Evolutionary conservation across 306 rosid species (phyloP), one percentile per base, ranked within the genome.

Genomic region (Trifolium pratense): DNA sequence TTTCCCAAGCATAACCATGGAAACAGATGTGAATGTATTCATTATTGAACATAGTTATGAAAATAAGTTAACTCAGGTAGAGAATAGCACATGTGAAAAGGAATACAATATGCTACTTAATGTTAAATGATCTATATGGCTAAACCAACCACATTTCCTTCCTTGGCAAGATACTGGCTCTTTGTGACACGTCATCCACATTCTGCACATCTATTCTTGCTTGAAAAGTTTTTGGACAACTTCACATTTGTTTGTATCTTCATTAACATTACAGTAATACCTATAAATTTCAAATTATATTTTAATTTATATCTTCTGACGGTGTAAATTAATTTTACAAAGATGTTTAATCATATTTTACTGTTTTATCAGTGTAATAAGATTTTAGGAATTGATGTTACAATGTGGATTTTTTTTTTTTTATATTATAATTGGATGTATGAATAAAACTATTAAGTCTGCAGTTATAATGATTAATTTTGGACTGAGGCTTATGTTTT

Each of bases 381-480:
- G 14, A 45, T 45, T 13, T 14, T 42, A 49, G 20, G 56, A 49
- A 49, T 49, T 49, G 56, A 49, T 49, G 21, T 49, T 49, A 49
- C 4, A 4, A 51, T 51, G 25, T 51, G 23, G 57, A 7, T 17
- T 18, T 17, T 49, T 6, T 49, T 2, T 16, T 16, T 16, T 20
- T 21, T 55, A 21, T 21, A 21, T 21, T 55, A 55, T 56, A 56
- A 26, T 25, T 13, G 18, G 3, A 7, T 15, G 5, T 14, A 59
- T 59, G 32, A 10, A 59, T 59, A 26, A 2, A 29, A 59, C 11
- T 59, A 29, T 53, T 39, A 65, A 5, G 7, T 57, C 10, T 52
- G 17, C 1, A 37, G 58, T 25, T 46, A n/a, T 23, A 62, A 17
- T 73, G 70, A 49, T 16, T 62, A 70, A 63, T 76, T 66, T 73